Evolutionary conservation across 257 asterid genomes (phyloP).

Genomic region (Fraxinus excelsior): DNA sequence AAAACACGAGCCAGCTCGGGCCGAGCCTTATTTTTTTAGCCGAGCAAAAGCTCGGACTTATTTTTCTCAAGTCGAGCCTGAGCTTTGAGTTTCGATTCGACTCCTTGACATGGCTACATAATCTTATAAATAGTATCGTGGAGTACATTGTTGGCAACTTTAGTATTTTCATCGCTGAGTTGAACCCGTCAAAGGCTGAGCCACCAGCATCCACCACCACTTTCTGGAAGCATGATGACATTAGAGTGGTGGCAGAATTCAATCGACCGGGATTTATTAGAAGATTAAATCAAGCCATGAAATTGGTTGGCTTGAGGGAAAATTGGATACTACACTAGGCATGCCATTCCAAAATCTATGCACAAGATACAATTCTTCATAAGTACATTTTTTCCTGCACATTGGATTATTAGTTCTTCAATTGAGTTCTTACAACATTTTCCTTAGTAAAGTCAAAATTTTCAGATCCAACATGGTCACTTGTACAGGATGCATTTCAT

Average conservation of each 20-base stretch:
- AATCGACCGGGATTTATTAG: constrained; percentile 52
- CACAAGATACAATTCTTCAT: constrained; percentile 25
- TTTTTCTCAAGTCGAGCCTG: too few relatives aligned
- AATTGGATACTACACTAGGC: constrained; percentile 45
- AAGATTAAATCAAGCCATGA: constrained; percentile 60
- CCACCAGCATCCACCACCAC: not conserved
- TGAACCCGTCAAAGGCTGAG: not conserved
- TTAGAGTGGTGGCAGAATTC: constrained; percentile 41
- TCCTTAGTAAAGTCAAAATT: too few relatives aligned
- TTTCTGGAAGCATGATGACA: constrained; percentile 38
- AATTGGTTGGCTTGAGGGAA: constrained; percentile 54
- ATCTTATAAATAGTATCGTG: constrained; percentile 50
- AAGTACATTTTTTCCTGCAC: constrained; percentile 37
- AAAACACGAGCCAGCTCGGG: too few relatives aligned
- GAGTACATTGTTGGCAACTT: constrained; percentile 36
- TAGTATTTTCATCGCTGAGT: not conserved
- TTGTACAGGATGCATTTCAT: not conserved
- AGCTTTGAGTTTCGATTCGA: too few relatives aligned
- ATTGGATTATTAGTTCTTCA: not conserved
- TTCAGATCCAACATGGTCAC: not conserved
- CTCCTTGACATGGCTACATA: too few relatives aligned
- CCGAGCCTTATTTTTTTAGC: too few relatives aligned
- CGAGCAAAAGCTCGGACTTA: too few relatives aligned
- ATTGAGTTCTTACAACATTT: not conserved
- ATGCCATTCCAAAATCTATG: constrained; percentile 39